Conservation (phyloP, 129 eudicot species). For the Glebionis coronaria region DNA sequence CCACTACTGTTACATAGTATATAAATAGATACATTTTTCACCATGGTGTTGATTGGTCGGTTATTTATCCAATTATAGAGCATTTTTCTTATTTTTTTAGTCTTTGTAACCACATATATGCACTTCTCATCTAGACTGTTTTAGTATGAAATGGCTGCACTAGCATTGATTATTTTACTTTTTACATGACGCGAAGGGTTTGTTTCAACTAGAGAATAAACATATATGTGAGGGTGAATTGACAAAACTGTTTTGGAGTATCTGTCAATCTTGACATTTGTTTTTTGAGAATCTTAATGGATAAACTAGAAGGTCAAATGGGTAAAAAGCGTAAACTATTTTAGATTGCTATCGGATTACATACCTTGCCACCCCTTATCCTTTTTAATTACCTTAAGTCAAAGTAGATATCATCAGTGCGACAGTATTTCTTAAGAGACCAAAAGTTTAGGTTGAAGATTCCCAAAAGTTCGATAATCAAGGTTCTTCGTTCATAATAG, state of each 20-base stretch:
- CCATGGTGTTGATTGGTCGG: not conserved
- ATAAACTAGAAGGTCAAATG: too few species aligned
- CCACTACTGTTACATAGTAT: not conserved
- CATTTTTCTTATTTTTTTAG: not conserved
- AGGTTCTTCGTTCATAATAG: not conserved
- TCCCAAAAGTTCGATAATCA: not conserved
- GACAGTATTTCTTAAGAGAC: conserved; percentile 2
- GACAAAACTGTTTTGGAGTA: conserved; percentile 4
- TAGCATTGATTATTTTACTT: conserved; percentile 1
- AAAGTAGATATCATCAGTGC: not conserved
- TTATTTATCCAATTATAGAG: conserved; percentile 1
- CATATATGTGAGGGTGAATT: not conserved
- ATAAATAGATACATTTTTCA: not conserved
- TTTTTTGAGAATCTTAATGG: not conserved
- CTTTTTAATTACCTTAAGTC: too few species aligned
- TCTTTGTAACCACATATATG: not conserved
- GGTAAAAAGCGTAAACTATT: too few species aligned
- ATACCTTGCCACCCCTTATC: too few species aligned
- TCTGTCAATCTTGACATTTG: conserved; percentile 2
- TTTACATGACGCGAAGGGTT: not conserved
- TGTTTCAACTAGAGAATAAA: not conserved
- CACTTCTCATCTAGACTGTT: not conserved
- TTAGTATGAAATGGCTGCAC: not conserved
- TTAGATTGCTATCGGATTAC: too few species aligned
- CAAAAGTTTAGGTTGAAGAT: conserved; percentile 9